phyloP scores from a whole-genome alignment of 2,329 filamentous ascomycete species.

The Elsinoe ampelina region DNA sequence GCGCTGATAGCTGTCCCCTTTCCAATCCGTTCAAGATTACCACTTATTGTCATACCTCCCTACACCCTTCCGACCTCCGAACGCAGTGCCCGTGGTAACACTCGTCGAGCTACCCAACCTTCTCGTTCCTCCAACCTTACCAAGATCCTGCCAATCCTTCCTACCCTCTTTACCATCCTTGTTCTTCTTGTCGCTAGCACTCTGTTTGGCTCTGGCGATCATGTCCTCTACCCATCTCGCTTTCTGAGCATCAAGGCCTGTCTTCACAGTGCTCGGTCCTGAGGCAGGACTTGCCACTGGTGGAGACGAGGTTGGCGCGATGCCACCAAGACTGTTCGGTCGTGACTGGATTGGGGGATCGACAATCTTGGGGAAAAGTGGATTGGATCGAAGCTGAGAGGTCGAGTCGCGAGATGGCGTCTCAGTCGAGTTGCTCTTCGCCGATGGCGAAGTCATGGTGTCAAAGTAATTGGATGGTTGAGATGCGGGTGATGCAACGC shows the following conservation, averaged over 20 bases:
- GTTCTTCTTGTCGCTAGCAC: conserved; percentile 41
- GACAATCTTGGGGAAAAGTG: conserved; percentile 12
- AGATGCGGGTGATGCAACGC: not conserved
- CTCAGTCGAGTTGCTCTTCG: not conserved
- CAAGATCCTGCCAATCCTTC: conserved; percentile 56
- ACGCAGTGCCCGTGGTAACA: conserved; percentile 28
- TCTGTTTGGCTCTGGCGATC: conserved; percentile 66
- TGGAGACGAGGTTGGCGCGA: not conserved
- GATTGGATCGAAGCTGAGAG: conserved; percentile 1
- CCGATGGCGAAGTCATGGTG: not conserved
- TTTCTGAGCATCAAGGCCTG: conserved; percentile 61
- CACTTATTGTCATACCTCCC: conserved; percentile 4
- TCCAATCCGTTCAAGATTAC: not conserved
- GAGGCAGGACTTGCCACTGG: conserved; percentile 9
- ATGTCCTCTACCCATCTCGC: conserved; percentile 74
- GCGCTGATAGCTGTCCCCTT: not conserved
- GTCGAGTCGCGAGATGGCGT: not conserved
- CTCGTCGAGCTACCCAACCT: conserved; percentile 42
- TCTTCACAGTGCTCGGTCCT: conserved; percentile 24
- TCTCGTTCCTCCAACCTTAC: conserved; percentile 63
- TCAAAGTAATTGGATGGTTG: not conserved
- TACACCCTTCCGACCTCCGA: not conserved
- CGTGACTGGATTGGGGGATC: not conserved
- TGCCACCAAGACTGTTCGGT: not conserved
- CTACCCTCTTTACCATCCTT: conserved; percentile 25